Evolutionary conservation across 2,329 filamentous ascomycete species (phyloP).

Genomic region (Fusarium irregulare): DNA sequence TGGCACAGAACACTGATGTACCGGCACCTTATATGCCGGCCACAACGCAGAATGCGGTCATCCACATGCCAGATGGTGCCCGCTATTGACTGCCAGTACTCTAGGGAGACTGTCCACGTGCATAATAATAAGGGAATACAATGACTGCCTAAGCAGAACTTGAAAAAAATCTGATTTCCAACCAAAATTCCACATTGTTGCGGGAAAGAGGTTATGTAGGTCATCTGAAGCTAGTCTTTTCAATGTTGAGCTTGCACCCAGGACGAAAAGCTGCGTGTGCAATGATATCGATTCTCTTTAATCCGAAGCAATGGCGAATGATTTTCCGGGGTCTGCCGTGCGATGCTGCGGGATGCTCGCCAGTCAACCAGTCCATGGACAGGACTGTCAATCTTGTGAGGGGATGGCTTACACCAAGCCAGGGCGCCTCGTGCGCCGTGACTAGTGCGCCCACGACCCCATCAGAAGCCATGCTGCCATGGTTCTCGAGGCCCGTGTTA

Average conservation of each 20-base stretch:
- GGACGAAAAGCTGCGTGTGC: background rate
- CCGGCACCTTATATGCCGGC: constrained; percentile 11
- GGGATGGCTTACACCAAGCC: constrained; percentile 44
- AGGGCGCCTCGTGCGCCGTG: constrained; percentile 49
- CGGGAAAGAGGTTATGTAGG: constrained; percentile 8
- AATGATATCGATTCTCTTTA: background rate
- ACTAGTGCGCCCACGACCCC: constrained; percentile 41
- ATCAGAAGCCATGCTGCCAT: constrained; percentile 35
- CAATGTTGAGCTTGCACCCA: constrained; percentile 1
- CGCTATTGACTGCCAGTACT: constrained; percentile 19
- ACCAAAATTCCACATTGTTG: background rate
- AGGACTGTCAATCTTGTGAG: constrained; percentile 35
- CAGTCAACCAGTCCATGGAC: constrained; percentile 27
- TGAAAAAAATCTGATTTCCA: background rate
- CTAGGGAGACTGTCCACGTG: constrained; percentile 1
- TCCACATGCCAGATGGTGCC: constrained; percentile 40
- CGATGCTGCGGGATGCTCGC: constrained; percentile 27
- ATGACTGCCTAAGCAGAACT: background rate
- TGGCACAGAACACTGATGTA: background rate
- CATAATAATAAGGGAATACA: background rate
- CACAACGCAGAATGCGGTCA: constrained; percentile 36
- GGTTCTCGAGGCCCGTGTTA: constrained; percentile 35
- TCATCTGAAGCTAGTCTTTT: constrained; percentile 30
- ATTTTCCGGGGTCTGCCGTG: constrained; percentile 19
- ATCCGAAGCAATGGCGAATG: constrained; percentile 5